Conservation (phyloP, 2,329 filamentous ascomycete species). For the Epichloe aotearoae region DNA sequence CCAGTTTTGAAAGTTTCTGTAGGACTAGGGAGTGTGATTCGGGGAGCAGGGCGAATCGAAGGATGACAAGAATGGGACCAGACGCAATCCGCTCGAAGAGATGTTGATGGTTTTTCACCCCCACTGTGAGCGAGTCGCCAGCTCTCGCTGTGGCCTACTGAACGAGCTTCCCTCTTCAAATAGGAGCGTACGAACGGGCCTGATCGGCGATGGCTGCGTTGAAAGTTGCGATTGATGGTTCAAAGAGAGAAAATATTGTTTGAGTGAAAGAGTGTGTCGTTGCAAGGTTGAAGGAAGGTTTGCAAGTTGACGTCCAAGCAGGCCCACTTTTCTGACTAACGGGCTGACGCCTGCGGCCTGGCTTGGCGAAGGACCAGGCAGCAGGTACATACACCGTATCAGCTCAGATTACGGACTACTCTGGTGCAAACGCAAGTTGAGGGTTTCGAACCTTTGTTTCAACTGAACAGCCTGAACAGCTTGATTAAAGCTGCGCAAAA, state of each 20-base stretch:
- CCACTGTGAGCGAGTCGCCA: not conserved
- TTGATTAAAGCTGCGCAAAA: not conserved
- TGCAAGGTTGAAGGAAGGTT: not conserved
- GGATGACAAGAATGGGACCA: not conserved
- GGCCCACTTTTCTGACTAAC: constrained; percentile 1
- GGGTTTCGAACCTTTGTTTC: too few species aligned
- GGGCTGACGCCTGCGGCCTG: not conserved
- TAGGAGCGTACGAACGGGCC: not conserved
- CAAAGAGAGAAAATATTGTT: not conserved
- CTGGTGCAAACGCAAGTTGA: too few species aligned
- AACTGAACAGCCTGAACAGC: not conserved
- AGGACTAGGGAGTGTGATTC: not conserved
- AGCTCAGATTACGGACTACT: not conserved
- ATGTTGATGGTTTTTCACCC: not conserved
- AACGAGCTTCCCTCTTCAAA: not conserved
- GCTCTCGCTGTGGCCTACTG: not conserved
- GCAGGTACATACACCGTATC: too few species aligned
- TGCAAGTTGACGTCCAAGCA: constrained; percentile 12
- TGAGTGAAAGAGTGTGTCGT: not conserved
- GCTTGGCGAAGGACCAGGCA: not conserved
- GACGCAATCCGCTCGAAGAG: not conserved
- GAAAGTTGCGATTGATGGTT: not conserved
- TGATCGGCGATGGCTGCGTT: not conserved
- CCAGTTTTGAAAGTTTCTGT: not conserved
- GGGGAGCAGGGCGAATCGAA: not conserved